These are phyloP conservation scores for Aspergillus haitiensis DNA, from an alignment of 495 filamentous ascomycete species.

Conservation along the genomic window DNA sequence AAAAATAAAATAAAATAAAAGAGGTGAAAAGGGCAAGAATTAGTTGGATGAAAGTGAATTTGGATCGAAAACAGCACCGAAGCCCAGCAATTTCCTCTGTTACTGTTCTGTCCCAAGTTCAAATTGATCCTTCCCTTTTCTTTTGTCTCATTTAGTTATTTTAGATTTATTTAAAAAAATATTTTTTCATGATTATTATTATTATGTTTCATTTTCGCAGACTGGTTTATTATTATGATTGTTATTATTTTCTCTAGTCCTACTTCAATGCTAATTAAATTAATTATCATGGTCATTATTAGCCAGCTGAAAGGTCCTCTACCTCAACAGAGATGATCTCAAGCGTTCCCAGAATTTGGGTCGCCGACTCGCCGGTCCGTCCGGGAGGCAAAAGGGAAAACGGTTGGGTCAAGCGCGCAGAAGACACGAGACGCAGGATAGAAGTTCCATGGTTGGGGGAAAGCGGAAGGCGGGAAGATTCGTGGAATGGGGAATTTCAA, in stretches of 20 bases:
- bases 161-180: too few relatives aligned
- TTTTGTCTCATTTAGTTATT: background rate
- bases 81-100: background rate
- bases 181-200: too few relatives aligned
- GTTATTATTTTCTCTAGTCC: too few relatives aligned
- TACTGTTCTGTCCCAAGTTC: background rate
- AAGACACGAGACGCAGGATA: constrained; percentile 29
- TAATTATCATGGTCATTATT: background rate
- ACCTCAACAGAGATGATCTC: background rate
- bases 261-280: background rate
- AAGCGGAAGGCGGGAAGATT: constrained; percentile 33
- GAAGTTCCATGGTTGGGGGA: constrained; percentile 27
- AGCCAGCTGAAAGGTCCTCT: background rate
- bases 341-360: constrained; percentile 20
- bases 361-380: constrained; percentile 32
- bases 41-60: constrained; percentile 8
- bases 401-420: constrained; percentile 30
- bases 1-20: background rate
- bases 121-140: background rate
- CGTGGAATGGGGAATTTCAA: constrained; percentile 26
- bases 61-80: constrained; percentile 17
- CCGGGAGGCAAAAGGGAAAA: constrained; percentile 29
- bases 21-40: constrained; percentile 5
- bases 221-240: too few relatives aligned
- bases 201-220: too few relatives aligned